Percentiles rank a stretch among this genome's conserved stretches.
Evolutionary conservation across 129 eudicot species (phyloP).

Genomic region (Arctium lappa): DNA sequence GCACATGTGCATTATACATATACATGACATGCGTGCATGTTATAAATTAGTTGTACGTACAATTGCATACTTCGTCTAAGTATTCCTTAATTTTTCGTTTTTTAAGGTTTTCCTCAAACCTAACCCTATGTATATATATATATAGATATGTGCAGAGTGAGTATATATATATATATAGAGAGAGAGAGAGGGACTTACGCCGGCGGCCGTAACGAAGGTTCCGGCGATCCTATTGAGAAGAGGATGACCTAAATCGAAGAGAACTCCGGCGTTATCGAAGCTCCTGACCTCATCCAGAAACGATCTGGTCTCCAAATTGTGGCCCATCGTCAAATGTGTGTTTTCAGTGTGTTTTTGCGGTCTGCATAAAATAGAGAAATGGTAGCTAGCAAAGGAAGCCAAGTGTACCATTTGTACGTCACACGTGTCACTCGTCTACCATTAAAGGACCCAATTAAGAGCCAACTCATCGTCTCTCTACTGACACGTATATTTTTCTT

Average conservation of each 20-base stretch:
- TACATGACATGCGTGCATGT: too few species aligned
- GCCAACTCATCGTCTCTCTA: neutral
- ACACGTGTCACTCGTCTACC: slow-evolving; percentile 4
- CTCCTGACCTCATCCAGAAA: slow-evolving; percentile 55
- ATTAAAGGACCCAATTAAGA: neutral
- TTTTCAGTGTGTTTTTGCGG: neutral
- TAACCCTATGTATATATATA: neutral
- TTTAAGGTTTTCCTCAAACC: too few species aligned
- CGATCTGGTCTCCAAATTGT: slow-evolving; percentile 59
- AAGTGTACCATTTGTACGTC: neutral
- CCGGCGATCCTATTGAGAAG: slow-evolving; percentile 76
- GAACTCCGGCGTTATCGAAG: slow-evolving; percentile 41
- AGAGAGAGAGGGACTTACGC: slow-evolving; percentile 32
- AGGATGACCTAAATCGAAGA: slow-evolving; percentile 80
- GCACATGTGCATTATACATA: too few species aligned
- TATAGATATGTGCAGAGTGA: neutral
- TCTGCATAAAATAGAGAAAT: neutral
- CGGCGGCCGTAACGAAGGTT: slow-evolving; percentile 79
- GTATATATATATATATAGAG: neutral
- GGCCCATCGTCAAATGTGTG: slow-evolving; percentile 21
- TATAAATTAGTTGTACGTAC: too few species aligned
- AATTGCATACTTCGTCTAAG: too few species aligned
- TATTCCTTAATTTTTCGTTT: too few species aligned
- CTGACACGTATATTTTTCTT: neutral
- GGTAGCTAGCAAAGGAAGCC: neutral